These are phyloP conservation scores for Boechera stricta DNA, from an alignment of 345 rosid species.

Conservation along the genomic window DNA sequence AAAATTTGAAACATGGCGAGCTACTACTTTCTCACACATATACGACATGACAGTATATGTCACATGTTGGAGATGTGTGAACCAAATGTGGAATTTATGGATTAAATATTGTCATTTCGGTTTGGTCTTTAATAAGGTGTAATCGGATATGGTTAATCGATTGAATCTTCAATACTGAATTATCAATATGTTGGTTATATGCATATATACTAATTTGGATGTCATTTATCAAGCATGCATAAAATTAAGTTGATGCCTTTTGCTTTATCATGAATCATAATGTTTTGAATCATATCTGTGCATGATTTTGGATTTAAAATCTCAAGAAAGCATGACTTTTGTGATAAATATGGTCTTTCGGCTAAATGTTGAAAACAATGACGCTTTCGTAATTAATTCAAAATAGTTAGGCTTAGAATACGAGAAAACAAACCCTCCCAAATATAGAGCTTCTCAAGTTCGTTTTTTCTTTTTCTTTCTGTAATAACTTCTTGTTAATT, in stretches of 20 bases:
- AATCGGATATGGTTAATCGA: not conserved
- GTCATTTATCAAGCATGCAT: not conserved
- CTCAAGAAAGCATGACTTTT: not conserved
- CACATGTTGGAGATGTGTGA: not conserved
- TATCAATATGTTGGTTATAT: not conserved
- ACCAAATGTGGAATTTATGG: not conserved
- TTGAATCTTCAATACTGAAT: not conserved
- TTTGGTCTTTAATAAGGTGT: not conserved
- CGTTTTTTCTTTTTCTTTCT: not conserved
- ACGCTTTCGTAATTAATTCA: not conserved
- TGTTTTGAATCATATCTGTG: not conserved
- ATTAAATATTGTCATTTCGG: not conserved
- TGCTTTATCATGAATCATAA: not conserved
- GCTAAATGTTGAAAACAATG: not conserved
- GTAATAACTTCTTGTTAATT: not conserved
- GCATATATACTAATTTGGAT: not conserved
- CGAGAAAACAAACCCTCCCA: conserved; percentile 26
- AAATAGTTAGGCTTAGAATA: not conserved
- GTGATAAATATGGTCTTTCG: not conserved
- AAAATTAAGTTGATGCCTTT: no score
- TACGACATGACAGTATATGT: not conserved
- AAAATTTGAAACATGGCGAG: not conserved
- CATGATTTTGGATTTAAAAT: not conserved
- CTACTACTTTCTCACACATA: not conserved
- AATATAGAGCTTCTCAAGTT: conserved; percentile 33